A percentile compares a stretch with the other conserved stretches of the same genome.
Conservation (phyloP, 2,329 filamentous ascomycete genomes). For the Pseudogymnoascus sp. region DNA sequence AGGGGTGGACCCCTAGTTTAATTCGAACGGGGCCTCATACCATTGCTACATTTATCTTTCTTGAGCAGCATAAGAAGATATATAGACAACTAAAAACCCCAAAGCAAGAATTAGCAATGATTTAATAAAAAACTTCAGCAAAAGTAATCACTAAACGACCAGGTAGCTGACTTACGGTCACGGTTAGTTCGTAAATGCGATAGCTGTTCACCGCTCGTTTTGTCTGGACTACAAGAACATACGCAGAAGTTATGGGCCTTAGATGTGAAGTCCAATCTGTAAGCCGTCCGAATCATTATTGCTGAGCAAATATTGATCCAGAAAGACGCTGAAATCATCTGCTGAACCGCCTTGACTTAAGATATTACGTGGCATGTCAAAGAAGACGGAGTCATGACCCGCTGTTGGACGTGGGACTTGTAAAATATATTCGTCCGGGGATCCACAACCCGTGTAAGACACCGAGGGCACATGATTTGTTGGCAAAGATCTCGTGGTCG, state of each 20-base stretch:
- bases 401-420: not conserved
- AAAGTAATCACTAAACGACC: not conserved
- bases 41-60: constrained; percentile 58
- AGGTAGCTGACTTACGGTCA: not conserved
- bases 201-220: not conserved
- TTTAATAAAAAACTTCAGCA: not conserved
- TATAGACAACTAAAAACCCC: constrained; percentile 38
- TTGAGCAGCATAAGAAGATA: constrained; percentile 62
- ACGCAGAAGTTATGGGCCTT: not conserved
- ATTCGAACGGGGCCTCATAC: constrained; percentile 59
- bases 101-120: not conserved
- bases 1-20: constrained; percentile 61
- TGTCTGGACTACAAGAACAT: not conserved
- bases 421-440: not conserved
- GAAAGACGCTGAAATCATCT: constrained; percentile 11
- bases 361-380: constrained; percentile 11
- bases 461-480: not conserved
- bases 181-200: not conserved
- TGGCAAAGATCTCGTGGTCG: not conserved
- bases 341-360: constrained; percentile 10
- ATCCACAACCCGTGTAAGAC: not conserved
- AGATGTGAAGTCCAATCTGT: not conserved
- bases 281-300: not conserved
- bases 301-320: constrained; percentile 5
- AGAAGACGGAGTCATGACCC: constrained; percentile 1